phyloP scores from a whole-genome alignment of 805 yeast genomes.

The Yamadazyma ubonensis region DNA sequence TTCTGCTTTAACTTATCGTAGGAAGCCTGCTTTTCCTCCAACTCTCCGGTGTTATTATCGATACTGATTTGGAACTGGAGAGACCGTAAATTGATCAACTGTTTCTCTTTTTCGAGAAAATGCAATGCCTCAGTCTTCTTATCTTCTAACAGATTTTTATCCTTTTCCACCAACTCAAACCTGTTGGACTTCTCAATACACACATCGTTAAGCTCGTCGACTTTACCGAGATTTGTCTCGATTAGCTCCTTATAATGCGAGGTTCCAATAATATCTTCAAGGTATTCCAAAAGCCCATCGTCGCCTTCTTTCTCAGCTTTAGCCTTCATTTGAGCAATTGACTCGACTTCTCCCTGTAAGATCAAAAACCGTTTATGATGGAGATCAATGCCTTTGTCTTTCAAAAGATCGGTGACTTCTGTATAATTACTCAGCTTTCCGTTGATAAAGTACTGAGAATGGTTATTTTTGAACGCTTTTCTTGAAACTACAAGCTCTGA shows the following conservation, averaged over 20 bases:
- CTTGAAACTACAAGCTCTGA: slow-evolving; percentile 73
- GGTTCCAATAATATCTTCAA: slow-evolving; percentile 97
- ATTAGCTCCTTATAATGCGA: slow-evolving; percentile 75
- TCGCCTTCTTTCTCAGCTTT: slow-evolving; percentile 91
- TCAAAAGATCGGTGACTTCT: slow-evolving; percentile 72
- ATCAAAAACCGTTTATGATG: slow-evolving; percentile 94
- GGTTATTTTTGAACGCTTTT: slow-evolving; percentile 71
- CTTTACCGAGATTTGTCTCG: slow-evolving; percentile 56
- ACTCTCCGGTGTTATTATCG: slow-evolving; percentile 36
- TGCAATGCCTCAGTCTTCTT: slow-evolving; percentile 68
- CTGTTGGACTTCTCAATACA: slow-evolving; percentile 81
- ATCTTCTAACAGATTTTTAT: slow-evolving; percentile 62
- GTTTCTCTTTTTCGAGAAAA: slow-evolving; percentile 64
- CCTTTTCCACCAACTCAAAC: slow-evolving; percentile 75
- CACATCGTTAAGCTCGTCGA: slow-evolving; percentile 75
- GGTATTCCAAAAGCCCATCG: slow-evolving; percentile 89
- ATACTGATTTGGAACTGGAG: slow-evolving; percentile 55
- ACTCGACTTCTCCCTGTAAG: slow-evolving; percentile 97
- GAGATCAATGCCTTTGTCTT: slow-evolving; percentile 84
- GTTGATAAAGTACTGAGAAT: slow-evolving; percentile 77
- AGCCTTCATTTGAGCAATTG: slow-evolving; percentile 98
- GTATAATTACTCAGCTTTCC: slow-evolving; percentile 67
- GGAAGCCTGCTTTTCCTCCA: slow-evolving; percentile 34
- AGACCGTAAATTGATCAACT: slow-evolving; percentile 51
- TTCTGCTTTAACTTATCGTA: slow-evolving; percentile 37